These are phyloP conservation scores for Neocucurbitaria cava DNA, from an alignment of 2,329 filamentous ascomycete species.

Conservation along the genomic window DNA sequence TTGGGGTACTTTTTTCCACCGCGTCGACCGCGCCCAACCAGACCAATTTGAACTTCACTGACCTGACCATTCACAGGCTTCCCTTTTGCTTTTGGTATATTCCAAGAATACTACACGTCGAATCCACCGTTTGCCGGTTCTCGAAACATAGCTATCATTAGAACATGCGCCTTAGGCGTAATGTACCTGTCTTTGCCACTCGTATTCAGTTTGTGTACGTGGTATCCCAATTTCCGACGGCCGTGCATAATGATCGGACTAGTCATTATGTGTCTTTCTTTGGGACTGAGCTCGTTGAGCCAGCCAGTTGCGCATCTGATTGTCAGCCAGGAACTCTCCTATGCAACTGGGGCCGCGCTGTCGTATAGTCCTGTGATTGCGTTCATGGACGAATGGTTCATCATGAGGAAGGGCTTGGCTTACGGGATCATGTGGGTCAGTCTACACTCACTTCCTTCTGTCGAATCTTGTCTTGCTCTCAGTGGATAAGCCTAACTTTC, in stretches of 20 bases:
- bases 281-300: constrained; percentile 58
- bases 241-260: constrained; percentile 44
- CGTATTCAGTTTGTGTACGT: constrained; percentile 44
- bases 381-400: constrained; percentile 70
- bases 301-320: constrained; percentile 63
- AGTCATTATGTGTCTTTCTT: constrained; percentile 42
- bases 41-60: not conserved
- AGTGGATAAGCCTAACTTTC: too few species aligned
- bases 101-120: constrained; percentile 72
- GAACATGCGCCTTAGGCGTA: constrained; percentile 66
- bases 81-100: constrained; percentile 72
- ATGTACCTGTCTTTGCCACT: constrained; percentile 55
- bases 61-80: constrained; percentile 59
- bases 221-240: constrained; percentile 42
- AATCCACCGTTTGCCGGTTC: constrained; percentile 64
- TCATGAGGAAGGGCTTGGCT: constrained; percentile 64
- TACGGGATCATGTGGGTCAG: constrained; percentile 67
- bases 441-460: not conserved
- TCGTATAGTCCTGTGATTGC: constrained; percentile 64
- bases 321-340: constrained; percentile 67
- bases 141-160: constrained; percentile 66
- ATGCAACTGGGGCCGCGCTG: constrained; percentile 64
- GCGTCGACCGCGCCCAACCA: too few species aligned
- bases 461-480: constrained; percentile 44
- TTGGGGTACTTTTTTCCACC: constrained; percentile 47